phyloP scores from a whole-genome alignment of 2,329 filamentous ascomycete genomes.

The Curvularia sp. region DNA sequence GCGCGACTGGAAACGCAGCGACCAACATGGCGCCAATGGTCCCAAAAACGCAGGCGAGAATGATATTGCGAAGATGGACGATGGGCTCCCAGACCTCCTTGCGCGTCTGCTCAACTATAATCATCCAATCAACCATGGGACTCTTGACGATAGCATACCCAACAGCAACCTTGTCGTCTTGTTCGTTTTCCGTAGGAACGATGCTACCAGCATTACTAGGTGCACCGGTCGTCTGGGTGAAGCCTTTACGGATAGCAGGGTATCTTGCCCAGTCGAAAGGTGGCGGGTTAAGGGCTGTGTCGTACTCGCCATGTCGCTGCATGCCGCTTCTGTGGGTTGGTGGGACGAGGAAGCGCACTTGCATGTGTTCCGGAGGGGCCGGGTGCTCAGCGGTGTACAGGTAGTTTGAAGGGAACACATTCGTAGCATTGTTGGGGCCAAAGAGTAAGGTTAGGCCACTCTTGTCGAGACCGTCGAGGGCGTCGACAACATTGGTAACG shows the following conservation, averaged over 20 bases:
- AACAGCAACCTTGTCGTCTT: slow-evolving; percentile 73
- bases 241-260: slow-evolving; percentile 67
- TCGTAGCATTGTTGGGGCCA: slow-evolving; percentile 70
- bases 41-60: slow-evolving; percentile 85
- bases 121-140: slow-evolving; percentile 77
- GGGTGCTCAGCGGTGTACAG: slow-evolving; percentile 35
- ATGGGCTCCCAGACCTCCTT: slow-evolving; percentile 80
- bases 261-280: slow-evolving; percentile 68
- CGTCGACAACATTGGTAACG: slow-evolving; percentile 67
- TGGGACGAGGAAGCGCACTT: slow-evolving; percentile 45
- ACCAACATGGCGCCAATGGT: slow-evolving; percentile 76
- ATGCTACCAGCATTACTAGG: slow-evolving; percentile 73
- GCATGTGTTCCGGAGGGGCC: slow-evolving; percentile 32
- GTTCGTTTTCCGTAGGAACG: slow-evolving; percentile 76
- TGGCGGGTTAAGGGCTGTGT: slow-evolving; percentile 29
- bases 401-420: slow-evolving; percentile 56
- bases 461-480: slow-evolving; percentile 72
- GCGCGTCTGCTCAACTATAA: slow-evolving; percentile 79
- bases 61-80: slow-evolving; percentile 74
- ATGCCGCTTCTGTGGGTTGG: slow-evolving; percentile 37
- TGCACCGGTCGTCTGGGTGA: slow-evolving; percentile 56
- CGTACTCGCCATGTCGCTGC: slow-evolving; percentile 40
- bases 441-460: slow-evolving; percentile 76
- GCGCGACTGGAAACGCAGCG: slow-evolving; percentile 78
- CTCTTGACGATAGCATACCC: slow-evolving; percentile 77